A percentile compares a stretch with the other conserved stretches of the same genome.
Evolutionary conservation across 2,329 filamentous ascomycete species (phyloP).

Genomic region (Aspergillus viridinutans): DNA sequence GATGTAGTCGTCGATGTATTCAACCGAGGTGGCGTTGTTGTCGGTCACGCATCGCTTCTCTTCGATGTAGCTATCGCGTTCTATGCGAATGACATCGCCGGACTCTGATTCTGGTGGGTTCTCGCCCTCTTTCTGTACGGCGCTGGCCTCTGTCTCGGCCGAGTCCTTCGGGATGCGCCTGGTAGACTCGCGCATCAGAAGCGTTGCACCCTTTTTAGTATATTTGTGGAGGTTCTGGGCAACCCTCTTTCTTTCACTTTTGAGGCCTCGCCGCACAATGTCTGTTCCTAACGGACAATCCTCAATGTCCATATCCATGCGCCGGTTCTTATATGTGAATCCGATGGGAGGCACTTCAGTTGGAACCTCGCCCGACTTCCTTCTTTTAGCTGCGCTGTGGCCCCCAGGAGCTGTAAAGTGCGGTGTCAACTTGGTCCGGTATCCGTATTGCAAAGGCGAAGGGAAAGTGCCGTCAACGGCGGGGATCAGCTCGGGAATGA

Average conservation of each 20-base stretch:
- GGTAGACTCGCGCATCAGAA: slow-evolving; percentile 84
- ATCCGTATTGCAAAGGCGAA: slow-evolving; percentile 85
- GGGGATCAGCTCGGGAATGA: slow-evolving; percentile 72
- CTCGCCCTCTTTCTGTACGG: slow-evolving; percentile 18
- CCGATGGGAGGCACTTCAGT: slow-evolving; percentile 71
- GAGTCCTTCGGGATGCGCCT: slow-evolving; percentile 46
- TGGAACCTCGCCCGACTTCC: slow-evolving; percentile 44
- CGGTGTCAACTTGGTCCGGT: slow-evolving; percentile 93
- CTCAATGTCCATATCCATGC: slow-evolving; percentile 84
- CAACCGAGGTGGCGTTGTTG: slow-evolving; percentile 73
- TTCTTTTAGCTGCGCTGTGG: slow-evolving; percentile 46
- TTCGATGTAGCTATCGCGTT: slow-evolving; percentile 62
- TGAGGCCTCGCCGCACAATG: slow-evolving; percentile 74
- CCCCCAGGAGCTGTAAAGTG: slow-evolving; percentile 80
- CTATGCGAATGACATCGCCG: slow-evolving; percentile 50
- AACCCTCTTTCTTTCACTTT: slow-evolving; percentile 72
- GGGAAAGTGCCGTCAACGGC: slow-evolving; percentile 77
- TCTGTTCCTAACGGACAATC: slow-evolving; percentile 94
- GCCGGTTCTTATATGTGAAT: slow-evolving; percentile 81
- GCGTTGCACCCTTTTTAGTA: slow-evolving; percentile 70
- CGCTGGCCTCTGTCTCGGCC: slow-evolving; percentile 12
- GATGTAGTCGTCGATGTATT: slow-evolving; percentile 79
- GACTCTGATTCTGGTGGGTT: slow-evolving; percentile 28
- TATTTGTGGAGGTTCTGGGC: slow-evolving; percentile 66
- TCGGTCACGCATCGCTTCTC: slow-evolving; percentile 87